A percentile compares a stretch with the other conserved stretches of the same genome.
These are phyloP conservation scores for Xenosphaeropsis pyriputrescens DNA, from an alignment of 2,329 filamentous ascomycete genomes.

Conservation along the genomic window DNA sequence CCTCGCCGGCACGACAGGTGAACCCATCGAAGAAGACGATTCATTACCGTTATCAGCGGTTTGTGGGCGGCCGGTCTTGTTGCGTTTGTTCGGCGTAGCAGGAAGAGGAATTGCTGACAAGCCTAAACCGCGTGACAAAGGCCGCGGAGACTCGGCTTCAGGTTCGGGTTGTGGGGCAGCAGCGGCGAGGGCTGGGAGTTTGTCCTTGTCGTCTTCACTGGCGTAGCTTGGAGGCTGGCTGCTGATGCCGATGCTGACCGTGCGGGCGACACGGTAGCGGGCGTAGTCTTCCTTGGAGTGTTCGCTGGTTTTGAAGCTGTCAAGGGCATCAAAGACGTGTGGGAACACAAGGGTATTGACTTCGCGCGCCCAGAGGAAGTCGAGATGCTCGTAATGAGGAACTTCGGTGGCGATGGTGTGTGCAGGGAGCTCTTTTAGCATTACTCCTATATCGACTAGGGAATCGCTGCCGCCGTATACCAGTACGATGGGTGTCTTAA, in stretches of 20 bases:
- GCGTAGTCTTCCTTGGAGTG: slow-evolving; percentile 47
- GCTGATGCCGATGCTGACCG: slow-evolving; percentile 10
- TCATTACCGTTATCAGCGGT: too few species aligned
- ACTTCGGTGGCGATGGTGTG: slow-evolving; percentile 81
- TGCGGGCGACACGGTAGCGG: slow-evolving; percentile 25
- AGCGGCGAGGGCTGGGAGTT: not conserved
- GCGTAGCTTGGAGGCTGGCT: not conserved
- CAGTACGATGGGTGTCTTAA: slow-evolving; percentile 86
- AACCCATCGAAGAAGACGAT: too few species aligned
- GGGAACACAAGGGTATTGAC: slow-evolving; percentile 75
- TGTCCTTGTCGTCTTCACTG: slow-evolving; percentile 1
- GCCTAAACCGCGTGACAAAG: too few species aligned
- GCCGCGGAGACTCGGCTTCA: too few species aligned
- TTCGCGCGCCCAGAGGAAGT: slow-evolving; percentile 88
- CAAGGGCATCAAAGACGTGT: slow-evolving; percentile 79
- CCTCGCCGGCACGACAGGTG: too few species aligned
- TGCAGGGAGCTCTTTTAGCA: slow-evolving; percentile 75
- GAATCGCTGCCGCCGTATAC: slow-evolving; percentile 92
- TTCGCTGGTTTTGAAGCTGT: slow-evolving; percentile 47
- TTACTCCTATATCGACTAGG: slow-evolving; percentile 81
- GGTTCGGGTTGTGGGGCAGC: too few species aligned
- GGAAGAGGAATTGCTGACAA: too few species aligned
- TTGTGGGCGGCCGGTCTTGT: too few species aligned
- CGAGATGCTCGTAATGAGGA: slow-evolving; percentile 87
- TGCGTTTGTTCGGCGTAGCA: too few species aligned